phyloP scores from a whole-genome alignment of 495 filamentous ascomycete genomes.

The Penicillium daleae region DNA sequence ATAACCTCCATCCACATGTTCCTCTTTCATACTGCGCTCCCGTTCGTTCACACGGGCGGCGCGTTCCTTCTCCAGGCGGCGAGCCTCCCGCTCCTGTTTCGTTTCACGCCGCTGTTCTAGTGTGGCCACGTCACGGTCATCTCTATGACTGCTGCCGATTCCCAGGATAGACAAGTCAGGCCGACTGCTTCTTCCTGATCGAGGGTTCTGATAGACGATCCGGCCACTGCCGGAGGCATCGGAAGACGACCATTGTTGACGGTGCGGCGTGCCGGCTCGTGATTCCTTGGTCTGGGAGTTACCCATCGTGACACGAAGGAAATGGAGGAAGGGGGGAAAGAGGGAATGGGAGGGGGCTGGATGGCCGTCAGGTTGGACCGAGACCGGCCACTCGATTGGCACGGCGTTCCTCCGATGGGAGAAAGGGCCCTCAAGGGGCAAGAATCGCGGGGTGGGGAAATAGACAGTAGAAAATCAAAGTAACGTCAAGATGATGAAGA shows the following conservation, averaged over 20 bases:
- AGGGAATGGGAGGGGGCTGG: not conserved
- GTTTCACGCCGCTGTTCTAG: slow-evolving; percentile 74
- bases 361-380: not conserved
- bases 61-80: slow-evolving; percentile 82
- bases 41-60: slow-evolving; percentile 74
- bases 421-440: slow-evolving; percentile 24
- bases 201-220: slow-evolving; percentile 45
- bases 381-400: slow-evolving; percentile 10
- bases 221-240: slow-evolving; percentile 34
- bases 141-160: slow-evolving; percentile 42
- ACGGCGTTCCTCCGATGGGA: slow-evolving; percentile 25
- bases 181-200: slow-evolving; percentile 54
- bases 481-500: slow-evolving; percentile 11
- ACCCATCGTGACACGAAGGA: slow-evolving; percentile 49
- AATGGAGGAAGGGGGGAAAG: slow-evolving; percentile 11
- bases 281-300: slow-evolving; percentile 65
- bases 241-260: slow-evolving; percentile 45
- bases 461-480: slow-evolving; percentile 8
- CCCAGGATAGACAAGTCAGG: slow-evolving; percentile 62
- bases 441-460: not conserved
- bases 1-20: slow-evolving; percentile 92
- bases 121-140: slow-evolving; percentile 45
- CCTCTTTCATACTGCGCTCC: slow-evolving; percentile 90
- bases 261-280: slow-evolving; percentile 42
- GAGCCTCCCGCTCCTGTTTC: slow-evolving; percentile 86